Evolutionary conservation across 1,139 yeast genomes (phyloP), one percentile per base, ranked within the genome.

Genomic region (Taphrina deformans): DNA sequence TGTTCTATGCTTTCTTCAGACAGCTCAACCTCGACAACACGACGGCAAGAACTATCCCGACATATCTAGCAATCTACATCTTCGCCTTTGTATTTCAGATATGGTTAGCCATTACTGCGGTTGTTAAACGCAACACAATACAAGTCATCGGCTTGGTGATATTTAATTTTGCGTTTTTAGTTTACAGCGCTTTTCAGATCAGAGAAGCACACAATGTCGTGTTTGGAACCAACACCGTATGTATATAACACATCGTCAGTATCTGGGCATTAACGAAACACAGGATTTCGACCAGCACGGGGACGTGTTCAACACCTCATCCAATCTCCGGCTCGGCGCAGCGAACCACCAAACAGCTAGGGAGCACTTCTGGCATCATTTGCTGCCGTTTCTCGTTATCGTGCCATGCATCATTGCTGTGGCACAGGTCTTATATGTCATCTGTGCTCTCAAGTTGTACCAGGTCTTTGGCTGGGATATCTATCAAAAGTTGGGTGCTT

Each of bases 401-500:
- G 72, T 81, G 51, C 84, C 77, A 0, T 70, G 76, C 16, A 79
- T 81, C 1, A 73, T 79, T 59, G 63, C 80, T 2, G 45, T 75
- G 2, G 70, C 73, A 14, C 72, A 70, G 33, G 68, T 82, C 45
- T 74, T 80, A 24, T 74, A 74, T 69, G 21, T 61, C 14, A 12
- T 44, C 14, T 51, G 59, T 35, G 65, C 59, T 9, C 16, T 52
- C 29, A 73, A 74, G 61, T 78, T 77, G 14, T 75, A 81, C 60
- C 74, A 74, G 27, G 80, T 79, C 62, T 82, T 82, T 66, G 79
- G 79, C 66, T 82, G 85, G 85, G 76, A 79, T 68, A 75, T 80
- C 40, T 83, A 79, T 73, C 80, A 82, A 73, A 79, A 79, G 66
- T 78, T 82, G 55, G 85, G 86, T 1, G 85, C 83, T 1, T 82